Evolutionary conservation across 805 yeast species (phyloP), one percentile per base, ranked within the genome.

Genomic region (Jamesozyma rosinii): DNA sequence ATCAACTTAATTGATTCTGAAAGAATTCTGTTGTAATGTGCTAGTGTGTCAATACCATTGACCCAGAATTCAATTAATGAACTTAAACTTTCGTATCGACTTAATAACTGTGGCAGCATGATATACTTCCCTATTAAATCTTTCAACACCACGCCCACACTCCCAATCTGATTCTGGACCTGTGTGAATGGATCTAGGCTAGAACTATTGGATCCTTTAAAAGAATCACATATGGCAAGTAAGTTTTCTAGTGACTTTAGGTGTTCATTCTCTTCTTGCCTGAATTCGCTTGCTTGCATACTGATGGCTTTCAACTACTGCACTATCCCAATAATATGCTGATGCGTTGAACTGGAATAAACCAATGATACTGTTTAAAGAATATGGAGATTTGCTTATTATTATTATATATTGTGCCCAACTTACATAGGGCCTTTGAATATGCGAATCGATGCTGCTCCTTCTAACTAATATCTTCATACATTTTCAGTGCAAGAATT

Each of bases 1-100:
- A 55, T 42, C 20, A 51, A 44, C 26, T 37, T 47, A 10, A 45
- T 35, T 3, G 52, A 47, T 19, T 48, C 50, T 17, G 39, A 37
- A 18, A 55, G 36, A 34, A 54, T 17, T 15, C 8, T 29, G 8
- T 17, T 21, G 21, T 34, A 38, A 30, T 17, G 22, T 2, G 1
- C 14, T 14, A 26, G 4, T 18, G 26, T 13, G 17, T 37, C 22
- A 14, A 31, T 11, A 5, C 22, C 19, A 18, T 11, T 18, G 18
- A 41, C 30, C 44, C 40, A 42, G 35, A 29, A 4, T 18, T 14
- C 39, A 9, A 26, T 22, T 10, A 20, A 21, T 18, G 24, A 17
- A 9, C 17, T 5, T 17, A 13, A 10, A 30, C 22, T 22, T 15
- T 40, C 21, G 20, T 35, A 30, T 10, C 27, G 22, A 18, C 19